A percentile compares a stretch with the other conserved stretches of the same genome.
Evolutionary conservation across 1,139 yeast genomes (phyloP).

Genomic region (Suhomyces taliae): DNA sequence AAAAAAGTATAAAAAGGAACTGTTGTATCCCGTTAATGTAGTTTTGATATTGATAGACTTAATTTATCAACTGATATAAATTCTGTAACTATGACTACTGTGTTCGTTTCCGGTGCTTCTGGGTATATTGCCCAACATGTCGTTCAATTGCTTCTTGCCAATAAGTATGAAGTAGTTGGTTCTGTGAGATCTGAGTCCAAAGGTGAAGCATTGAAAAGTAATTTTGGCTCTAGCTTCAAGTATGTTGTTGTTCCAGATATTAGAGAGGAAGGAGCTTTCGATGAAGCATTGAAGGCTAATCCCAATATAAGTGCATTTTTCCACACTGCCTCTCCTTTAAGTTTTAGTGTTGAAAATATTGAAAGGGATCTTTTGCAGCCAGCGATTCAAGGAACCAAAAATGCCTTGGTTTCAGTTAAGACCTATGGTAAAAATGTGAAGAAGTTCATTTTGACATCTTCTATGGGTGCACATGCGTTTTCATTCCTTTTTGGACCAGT

Average conservation of each 20-base stretch:
- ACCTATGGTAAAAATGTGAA: constrained; percentile 25
- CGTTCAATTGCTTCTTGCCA: constrained; percentile 23
- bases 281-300: constrained; percentile 28
- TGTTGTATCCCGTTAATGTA: neutral
- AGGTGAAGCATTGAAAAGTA: constrained; percentile 17
- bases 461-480: constrained; percentile 19
- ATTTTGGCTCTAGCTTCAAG: constrained; percentile 30
- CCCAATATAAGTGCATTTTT: constrained; percentile 23
- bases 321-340: constrained; percentile 16
- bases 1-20: too few species aligned
- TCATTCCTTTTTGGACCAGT: neutral
- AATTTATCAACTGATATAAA: neutral
- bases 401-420: constrained; percentile 24
- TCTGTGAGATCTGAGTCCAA: constrained; percentile 35
- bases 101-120: constrained; percentile 43
- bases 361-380: constrained; percentile 14
- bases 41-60: too few species aligned
- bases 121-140: constrained; percentile 42
- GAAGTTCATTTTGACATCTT: constrained; percentile 30
- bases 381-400: constrained; percentile 26
- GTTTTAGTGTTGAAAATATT: constrained; percentile 4
- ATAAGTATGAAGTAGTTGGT: constrained; percentile 35
- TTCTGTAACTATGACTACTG: constrained; percentile 7
- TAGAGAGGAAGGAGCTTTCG: constrained; percentile 30
- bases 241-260: constrained; percentile 32